Evolutionary conservation across 78 protist species (phyloP).

Genomic region (Dictyostelium purpureum): DNA sequence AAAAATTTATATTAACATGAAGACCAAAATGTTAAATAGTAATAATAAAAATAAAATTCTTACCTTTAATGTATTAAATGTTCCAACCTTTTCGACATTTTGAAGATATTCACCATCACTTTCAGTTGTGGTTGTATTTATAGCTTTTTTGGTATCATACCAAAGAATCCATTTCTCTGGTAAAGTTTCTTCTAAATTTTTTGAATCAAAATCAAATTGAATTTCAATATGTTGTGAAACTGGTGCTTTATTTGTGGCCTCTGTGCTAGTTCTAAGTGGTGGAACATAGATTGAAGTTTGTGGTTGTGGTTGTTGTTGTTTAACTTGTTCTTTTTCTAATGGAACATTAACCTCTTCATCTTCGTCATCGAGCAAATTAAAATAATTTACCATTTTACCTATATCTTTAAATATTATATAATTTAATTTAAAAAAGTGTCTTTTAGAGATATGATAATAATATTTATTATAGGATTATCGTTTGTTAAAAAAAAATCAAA

Average conservation of each 20-base stretch:
- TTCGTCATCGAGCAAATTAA: constrained; percentile 31
- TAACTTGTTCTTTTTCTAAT: background rate
- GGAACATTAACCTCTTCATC: constrained; percentile 50
- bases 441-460: too few species aligned
- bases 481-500: background rate
- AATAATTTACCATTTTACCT: constrained; percentile 35
- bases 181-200: background rate
- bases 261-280: background rate
- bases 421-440: too few species aligned
- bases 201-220: background rate
- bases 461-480: background rate
- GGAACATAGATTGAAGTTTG: background rate
- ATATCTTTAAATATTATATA: background rate
- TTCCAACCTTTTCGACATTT: constrained; percentile 41
- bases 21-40: background rate
- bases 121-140: background rate
- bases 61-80: constrained; percentile 43
- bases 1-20: background rate
- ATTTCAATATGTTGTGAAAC: constrained; percentile 39
- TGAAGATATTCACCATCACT: constrained; percentile 37
- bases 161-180: constrained; percentile 54
- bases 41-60: background rate
- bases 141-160: constrained; percentile 13
- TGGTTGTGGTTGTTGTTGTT: background rate
- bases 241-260: constrained; percentile 3